Percentiles rank a stretch among this genome's conserved stretches.
These are phyloP conservation scores for Dispira parvispora DNA, from an alignment of 192 early-diverging fungal genomes.

Conservation along the genomic window DNA sequence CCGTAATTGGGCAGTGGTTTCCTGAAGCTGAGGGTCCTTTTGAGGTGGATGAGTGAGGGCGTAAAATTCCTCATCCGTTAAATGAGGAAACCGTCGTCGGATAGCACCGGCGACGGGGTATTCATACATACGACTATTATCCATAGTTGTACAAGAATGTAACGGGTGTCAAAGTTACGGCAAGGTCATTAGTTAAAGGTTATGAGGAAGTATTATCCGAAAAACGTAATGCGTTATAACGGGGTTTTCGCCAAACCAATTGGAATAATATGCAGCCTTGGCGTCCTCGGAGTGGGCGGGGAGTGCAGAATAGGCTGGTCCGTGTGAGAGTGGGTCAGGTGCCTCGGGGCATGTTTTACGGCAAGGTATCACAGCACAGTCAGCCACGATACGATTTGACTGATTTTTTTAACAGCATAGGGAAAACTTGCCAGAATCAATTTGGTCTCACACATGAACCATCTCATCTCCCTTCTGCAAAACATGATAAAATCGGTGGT, in stretches of 20 bases:
- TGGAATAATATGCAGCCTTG: neutral
- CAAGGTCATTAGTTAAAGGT: neutral
- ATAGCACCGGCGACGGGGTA: neutral
- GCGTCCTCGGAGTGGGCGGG: neutral
- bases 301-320: no score
- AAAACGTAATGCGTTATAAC: neutral
- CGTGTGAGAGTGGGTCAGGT: no score
- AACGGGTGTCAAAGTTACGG: neutral
- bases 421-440: neutral
- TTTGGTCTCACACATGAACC: neutral
- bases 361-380: no score
- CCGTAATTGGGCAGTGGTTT: neutral
- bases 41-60: neutral
- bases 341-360: no score
- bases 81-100: neutral
- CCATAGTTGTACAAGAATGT: neutral
- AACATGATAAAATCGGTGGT: neutral
- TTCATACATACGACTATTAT: neutral
- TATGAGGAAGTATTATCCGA: neutral
- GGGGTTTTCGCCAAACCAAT: neutral
- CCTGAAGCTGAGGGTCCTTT: neutral
- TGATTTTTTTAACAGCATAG: neutral
- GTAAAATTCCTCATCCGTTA: constrained; percentile 2
- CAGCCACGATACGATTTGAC: neutral
- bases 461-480: neutral